Evolutionary conservation across 352 stramenopile species (phyloP), one percentile per base, ranked within the genome.

Genomic region (Phytophthora niederhauseri): DNA sequence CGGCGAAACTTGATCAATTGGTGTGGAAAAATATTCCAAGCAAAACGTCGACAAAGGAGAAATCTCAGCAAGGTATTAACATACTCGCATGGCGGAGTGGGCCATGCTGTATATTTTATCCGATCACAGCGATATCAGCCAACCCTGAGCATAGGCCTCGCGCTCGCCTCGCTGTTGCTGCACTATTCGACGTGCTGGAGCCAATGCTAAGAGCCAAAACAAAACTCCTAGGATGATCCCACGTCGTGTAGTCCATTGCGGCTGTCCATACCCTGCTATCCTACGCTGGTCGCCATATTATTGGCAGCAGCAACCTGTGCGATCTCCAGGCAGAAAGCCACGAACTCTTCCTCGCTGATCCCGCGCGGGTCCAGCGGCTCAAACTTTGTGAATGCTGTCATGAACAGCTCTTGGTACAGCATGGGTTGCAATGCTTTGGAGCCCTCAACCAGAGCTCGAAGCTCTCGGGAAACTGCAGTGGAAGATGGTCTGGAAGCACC

Each of bases 301-400:
- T 79, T 79, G 24, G 49, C 57, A 19, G 68, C 68, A 36, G 72
- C 68, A 24, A 79, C 64, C 5, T 74, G 61, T 2, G 84, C 85
- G 24, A 85, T 89, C 57, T 94, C 85, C 2, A 91, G 70, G 48
- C 85, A 94, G 30, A 94, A 92, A 28, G 72, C 73, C 12, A 94
- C 80, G 68, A 94, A 94, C 19, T 94, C 85, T 46, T 91, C 79
- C 22, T 87, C 75, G 5, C 62, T 81, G 54, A 94, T 94, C 0
- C 85, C 85, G 6, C 77, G 77, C 11, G 73, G 73, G 46, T 92
- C 81, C 24, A 80, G 50, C 3, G 85, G 77, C 64, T 91, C 82
- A 46, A 91, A 89, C 30, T 75, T 76, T 1, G 59, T 69, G 50
- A 94, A 92, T 41, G 85, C 85, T 19, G 83, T 73, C 55, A 90